Conservation (phyloP, 1,284 basidiomycete genomes). For the Apiotrichum akiyoshidainum region DNA sequence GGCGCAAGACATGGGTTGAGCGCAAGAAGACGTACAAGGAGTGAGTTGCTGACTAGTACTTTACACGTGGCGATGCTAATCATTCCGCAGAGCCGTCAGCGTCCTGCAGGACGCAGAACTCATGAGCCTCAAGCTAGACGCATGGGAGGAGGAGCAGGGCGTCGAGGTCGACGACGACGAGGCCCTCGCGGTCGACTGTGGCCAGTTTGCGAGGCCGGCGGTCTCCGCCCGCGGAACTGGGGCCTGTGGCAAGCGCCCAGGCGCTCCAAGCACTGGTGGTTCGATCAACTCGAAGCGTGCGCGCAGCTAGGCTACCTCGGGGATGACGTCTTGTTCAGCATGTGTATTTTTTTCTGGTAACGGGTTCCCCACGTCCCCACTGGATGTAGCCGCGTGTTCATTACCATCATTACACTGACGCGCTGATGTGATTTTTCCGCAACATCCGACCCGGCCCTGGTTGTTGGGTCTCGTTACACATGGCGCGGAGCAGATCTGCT, state of each 20-base stretch:
- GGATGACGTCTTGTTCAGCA: too few relatives aligned
- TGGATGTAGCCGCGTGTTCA: too few relatives aligned
- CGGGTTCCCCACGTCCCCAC: too few relatives aligned
- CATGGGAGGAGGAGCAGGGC: conserved; percentile 46
- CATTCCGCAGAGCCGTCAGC: conserved; percentile 31
- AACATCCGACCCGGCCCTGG: too few relatives aligned
- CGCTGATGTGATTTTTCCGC: too few relatives aligned
- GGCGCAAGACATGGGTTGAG: conserved; percentile 48
- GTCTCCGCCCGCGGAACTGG: neutral
- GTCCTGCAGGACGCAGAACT: conserved; percentile 31
- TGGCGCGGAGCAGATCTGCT: too few relatives aligned
- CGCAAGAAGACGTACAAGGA: conserved; percentile 46
- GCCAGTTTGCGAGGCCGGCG: conserved; percentile 35
- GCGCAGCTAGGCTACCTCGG: neutral
- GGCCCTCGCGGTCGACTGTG: conserved; percentile 35
- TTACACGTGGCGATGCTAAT: neutral
- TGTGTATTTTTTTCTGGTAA: too few relatives aligned
- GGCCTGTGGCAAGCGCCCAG: neutral
- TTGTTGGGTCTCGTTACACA: too few relatives aligned
- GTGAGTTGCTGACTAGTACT: conserved; percentile 27
- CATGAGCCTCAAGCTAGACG: conserved; percentile 18
- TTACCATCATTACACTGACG: too few relatives aligned
- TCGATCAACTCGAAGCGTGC: neutral
- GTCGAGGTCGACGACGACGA: conserved; percentile 43
- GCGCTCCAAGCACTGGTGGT: neutral